Conservation (phyloP, 225 moss, liverwort and hornwort species). For the Marchantia paleacea region DNA sequence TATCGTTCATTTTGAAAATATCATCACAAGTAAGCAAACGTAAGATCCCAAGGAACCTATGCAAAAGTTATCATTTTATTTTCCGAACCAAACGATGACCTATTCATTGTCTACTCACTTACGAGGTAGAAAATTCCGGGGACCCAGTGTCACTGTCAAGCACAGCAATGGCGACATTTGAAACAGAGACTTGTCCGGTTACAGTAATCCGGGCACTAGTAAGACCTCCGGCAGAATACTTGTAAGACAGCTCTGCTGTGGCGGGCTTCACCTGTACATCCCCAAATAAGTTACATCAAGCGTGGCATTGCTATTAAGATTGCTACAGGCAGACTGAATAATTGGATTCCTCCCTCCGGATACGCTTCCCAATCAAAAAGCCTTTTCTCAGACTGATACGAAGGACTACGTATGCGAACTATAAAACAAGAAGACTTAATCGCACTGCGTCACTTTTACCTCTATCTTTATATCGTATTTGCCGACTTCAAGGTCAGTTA, state of each 20-base stretch:
- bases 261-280: conserved; percentile 48
- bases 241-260: conserved; percentile 37
- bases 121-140: conserved; percentile 44
- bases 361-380: too few relatives aligned
- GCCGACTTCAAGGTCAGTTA: conserved; percentile 45
- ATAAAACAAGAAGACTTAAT: too few relatives aligned
- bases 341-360: too few relatives aligned
- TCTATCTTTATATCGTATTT: conserved; percentile 67
- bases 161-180: conserved; percentile 52
- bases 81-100: background rate
- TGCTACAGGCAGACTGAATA: too few relatives aligned
- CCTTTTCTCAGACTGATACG: too few relatives aligned
- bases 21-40: background rate
- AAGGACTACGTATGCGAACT: too few relatives aligned
- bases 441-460: conserved; percentile 21
- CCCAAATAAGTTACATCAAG: too few relatives aligned
- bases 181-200: conserved; percentile 54
- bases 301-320: too few relatives aligned
- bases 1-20: background rate
- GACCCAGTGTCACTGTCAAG: conserved; percentile 59
- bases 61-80: too few relatives aligned
- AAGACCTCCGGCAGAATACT: conserved; percentile 50
- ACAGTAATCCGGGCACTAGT: conserved; percentile 43
- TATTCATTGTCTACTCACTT: background rate
- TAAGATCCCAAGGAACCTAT: too few relatives aligned